These are phyloP conservation scores for Mycena galericulata DNA, from an alignment of 768 basidiomycete species.

Conservation along the genomic window DNA sequence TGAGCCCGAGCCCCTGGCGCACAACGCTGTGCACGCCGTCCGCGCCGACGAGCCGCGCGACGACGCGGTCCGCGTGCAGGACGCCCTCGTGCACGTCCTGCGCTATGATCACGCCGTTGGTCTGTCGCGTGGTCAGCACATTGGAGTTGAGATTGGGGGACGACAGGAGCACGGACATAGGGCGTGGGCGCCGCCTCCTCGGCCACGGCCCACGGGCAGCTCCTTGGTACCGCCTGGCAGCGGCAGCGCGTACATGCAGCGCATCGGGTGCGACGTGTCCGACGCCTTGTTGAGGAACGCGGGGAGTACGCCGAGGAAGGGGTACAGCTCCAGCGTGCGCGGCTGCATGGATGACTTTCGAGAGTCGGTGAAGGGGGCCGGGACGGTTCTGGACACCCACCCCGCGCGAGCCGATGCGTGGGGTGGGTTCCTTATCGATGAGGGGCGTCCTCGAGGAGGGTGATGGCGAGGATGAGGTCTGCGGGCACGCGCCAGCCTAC, in stretches of 20 bases:
- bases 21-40: slow-evolving; percentile 55
- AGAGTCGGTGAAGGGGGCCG: neutral
- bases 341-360: neutral
- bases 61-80: slow-evolving; percentile 47
- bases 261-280: neutral
- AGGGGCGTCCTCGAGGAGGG: slow-evolving; percentile 46
- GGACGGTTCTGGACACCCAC: slow-evolving; percentile 38
- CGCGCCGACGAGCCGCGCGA: slow-evolving; percentile 50
- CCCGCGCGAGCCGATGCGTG: slow-evolving; percentile 40
- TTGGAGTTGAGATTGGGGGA: neutral
- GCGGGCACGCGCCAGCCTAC: slow-evolving; percentile 34
- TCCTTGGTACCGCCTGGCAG: slow-evolving; percentile 17
- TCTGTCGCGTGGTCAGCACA: slow-evolving; percentile 21
- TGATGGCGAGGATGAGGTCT: slow-evolving; percentile 47
- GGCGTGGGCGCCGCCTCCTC: slow-evolving; percentile 34
- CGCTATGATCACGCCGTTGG: slow-evolving; percentile 32
- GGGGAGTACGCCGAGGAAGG: slow-evolving; percentile 38
- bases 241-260: slow-evolving; percentile 21
- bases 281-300: slow-evolving; percentile 26
- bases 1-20: slow-evolving; percentile 55
- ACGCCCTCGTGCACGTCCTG: slow-evolving; percentile 45
- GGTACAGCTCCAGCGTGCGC: slow-evolving; percentile 38
- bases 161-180: slow-evolving; percentile 29
- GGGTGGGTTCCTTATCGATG: slow-evolving; percentile 39
- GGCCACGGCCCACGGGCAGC: slow-evolving; percentile 6